These are phyloP conservation scores for Ganoderma sp. DNA, from an alignment of 1,284 basidiomycete genomes.

Conservation along the genomic window DNA sequence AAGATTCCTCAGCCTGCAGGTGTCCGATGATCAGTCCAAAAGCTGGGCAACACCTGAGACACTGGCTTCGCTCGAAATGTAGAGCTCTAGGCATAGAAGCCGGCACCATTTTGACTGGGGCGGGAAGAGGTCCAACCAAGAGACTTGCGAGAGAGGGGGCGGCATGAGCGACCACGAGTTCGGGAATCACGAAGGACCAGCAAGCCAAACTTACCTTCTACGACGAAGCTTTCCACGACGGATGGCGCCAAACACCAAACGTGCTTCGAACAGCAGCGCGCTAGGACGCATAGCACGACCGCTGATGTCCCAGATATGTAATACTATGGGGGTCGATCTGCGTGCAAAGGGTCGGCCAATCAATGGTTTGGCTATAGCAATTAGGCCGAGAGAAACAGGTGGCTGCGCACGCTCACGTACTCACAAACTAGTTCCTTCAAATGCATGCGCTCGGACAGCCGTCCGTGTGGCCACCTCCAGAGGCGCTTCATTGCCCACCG, in stretches of 20 bases:
- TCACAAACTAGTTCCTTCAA: neutral
- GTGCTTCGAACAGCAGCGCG: neutral
- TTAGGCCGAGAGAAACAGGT: too few relatives aligned
- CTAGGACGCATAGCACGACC: too few relatives aligned
- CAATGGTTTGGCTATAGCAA: too few relatives aligned
- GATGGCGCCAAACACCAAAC: neutral
- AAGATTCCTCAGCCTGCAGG: neutral
- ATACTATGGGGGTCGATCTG: too few relatives aligned
- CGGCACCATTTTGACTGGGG: neutral
- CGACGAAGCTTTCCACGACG: neutral
- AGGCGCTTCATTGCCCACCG: too few relatives aligned
- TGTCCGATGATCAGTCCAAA: neutral
- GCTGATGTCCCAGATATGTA: too few relatives aligned
- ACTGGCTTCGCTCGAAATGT: neutral
- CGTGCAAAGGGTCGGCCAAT: too few relatives aligned
- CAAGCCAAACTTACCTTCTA: too few relatives aligned
- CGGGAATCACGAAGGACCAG: too few relatives aligned
- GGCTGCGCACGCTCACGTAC: too few relatives aligned
- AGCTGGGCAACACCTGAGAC: neutral
- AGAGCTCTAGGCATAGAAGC: neutral
- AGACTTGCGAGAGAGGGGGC: neutral
- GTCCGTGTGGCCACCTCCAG: neutral
- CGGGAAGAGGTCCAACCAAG: neutral
- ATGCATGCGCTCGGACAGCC: neutral
- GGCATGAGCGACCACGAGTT: too few relatives aligned